Base-by-base conservation (phyloP, 257 asterid genomes). In the Vinca minor region DNA sequence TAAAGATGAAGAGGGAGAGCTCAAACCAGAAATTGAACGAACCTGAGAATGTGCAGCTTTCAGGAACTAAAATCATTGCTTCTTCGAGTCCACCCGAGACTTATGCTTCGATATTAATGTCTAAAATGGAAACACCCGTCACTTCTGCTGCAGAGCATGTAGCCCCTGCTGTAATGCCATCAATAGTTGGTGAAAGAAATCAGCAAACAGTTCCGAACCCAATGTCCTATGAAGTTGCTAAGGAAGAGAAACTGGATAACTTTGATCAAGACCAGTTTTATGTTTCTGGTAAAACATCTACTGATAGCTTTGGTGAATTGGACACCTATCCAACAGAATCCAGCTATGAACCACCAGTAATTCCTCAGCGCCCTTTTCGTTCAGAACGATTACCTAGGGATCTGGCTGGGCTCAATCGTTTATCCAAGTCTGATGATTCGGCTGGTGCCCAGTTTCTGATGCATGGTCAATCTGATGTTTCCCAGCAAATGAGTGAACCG, bases 351-450 rank as follows among this genome's bases (percentile, higher is more conserved):
- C 73, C 78, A 53, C 79, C 75, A 55, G 55, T 74, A 70, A 77
- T 71, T 76, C 83, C 98, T 69, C 96, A 78, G 55, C 81, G 83
- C 54, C 35, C 69, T 44, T 91, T 86, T 65, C 87, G 69, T 49
- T 91, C 98, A 28, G 98, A 88, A 75, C 69, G 94, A 64, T 67
- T 84, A 45, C 96, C 76, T 38, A 77, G 96, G 54, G 95, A 88
- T 54, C 95, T 80, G 64, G 67, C 83, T 62, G 96, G 84, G 62
- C 73, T 78, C 41, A 82, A 67, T 77, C 91, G 94, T 62, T 76
- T 76, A 73, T 86, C 85, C 74, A 91, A 83, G 74, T 91, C 98
- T 58, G 85, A 86, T 60, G 95, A 91, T 78, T 83, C 86, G 69
- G 67, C 65, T 41, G 81, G 76, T 65, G 79, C 88, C 55, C 91